A percentile compares a stretch with the other conserved stretches of the same genome.
These are phyloP conservation scores for Cadophora gregata DNA, from an alignment of 2,329 filamentous ascomycete species.

Conservation along the genomic window DNA sequence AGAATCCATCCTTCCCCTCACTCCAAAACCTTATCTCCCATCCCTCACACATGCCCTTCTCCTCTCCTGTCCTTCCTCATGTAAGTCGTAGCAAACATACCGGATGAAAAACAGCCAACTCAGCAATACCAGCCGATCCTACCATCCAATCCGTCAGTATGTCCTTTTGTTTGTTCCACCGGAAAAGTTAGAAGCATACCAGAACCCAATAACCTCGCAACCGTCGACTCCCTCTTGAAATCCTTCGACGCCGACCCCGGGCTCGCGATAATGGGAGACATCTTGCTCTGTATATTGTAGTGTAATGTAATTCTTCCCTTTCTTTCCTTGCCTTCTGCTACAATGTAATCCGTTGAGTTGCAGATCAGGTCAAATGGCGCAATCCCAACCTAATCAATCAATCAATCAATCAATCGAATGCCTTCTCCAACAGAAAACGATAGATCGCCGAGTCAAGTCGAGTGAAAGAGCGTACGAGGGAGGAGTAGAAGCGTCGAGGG, in stretches of 20 bases:
- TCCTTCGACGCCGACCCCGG: constrained; percentile 51
- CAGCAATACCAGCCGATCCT: constrained; percentile 93
- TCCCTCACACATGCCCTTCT: background rate
- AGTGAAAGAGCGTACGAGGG: background rate
- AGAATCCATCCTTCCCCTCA: background rate
- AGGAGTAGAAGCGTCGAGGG: no score
- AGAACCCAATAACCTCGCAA: constrained; percentile 88
- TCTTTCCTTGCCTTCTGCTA: background rate
- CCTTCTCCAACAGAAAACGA: no score
- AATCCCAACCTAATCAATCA: background rate
- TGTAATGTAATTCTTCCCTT: background rate
- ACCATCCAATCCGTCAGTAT: constrained; percentile 31
- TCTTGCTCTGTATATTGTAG: background rate
- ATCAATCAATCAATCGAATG: background rate
- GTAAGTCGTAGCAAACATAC: constrained; percentile 53
- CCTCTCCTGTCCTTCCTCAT: background rate
- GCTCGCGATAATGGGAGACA: constrained; percentile 43
- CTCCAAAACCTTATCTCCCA: background rate
- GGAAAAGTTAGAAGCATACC: constrained; percentile 59
- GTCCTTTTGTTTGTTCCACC: background rate
- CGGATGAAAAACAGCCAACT: constrained; percentile 91
- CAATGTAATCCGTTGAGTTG: no score
- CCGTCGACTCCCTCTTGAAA: constrained; percentile 84
- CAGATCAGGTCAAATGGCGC: background rate
- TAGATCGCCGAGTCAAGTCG: no score